These are phyloP conservation scores for Penicillium polonicum DNA, from an alignment of 2,329 filamentous ascomycete genomes.

Conservation along the genomic window DNA sequence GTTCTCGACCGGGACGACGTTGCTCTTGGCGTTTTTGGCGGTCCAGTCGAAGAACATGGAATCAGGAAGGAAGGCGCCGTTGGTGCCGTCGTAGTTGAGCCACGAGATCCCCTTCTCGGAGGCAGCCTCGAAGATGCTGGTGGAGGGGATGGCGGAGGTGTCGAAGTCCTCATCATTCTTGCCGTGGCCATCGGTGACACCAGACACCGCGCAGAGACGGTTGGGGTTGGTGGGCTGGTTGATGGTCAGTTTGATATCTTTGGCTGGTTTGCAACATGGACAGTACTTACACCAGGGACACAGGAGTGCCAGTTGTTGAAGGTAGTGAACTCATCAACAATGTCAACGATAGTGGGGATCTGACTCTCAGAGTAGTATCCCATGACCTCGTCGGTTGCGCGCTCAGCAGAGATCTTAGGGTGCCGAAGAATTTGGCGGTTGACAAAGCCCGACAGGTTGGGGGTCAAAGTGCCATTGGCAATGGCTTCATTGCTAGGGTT, in stretches of 20 bases:
- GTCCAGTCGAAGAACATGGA: conserved; percentile 35
- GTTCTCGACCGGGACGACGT: conserved; percentile 30
- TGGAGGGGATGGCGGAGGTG: conserved; percentile 31
- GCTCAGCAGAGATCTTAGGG: conserved; percentile 28
- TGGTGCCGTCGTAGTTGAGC: conserved; percentile 35
- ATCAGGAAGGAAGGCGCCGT: conserved; percentile 30
- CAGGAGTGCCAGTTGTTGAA: conserved; percentile 48
- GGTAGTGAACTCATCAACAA: conserved; percentile 41
- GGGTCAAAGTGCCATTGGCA: conserved; percentile 28
- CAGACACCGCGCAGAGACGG: conserved; percentile 32
- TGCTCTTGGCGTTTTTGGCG: conserved; percentile 24
- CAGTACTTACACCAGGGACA: conserved; percentile 38
- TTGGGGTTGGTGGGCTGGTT: conserved; percentile 46
- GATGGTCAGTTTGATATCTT: conserved; percentile 7
- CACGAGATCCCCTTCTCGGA: conserved; percentile 30
- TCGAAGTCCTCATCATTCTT: conserved; percentile 29
- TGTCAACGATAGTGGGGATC: conserved; percentile 40
- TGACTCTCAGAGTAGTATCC: conserved; percentile 45
- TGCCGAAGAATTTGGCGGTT: conserved; percentile 38
- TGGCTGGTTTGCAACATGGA: background rate
- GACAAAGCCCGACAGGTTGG: conserved; percentile 38
- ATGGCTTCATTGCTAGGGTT: conserved; percentile 38
- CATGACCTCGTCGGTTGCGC: conserved; percentile 40
- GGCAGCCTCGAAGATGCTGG: conserved; percentile 40
- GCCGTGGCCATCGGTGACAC: conserved; percentile 31